Conservation (phyloP, 306 rosid genomes). For the Begonia fuchsioides region DNA sequence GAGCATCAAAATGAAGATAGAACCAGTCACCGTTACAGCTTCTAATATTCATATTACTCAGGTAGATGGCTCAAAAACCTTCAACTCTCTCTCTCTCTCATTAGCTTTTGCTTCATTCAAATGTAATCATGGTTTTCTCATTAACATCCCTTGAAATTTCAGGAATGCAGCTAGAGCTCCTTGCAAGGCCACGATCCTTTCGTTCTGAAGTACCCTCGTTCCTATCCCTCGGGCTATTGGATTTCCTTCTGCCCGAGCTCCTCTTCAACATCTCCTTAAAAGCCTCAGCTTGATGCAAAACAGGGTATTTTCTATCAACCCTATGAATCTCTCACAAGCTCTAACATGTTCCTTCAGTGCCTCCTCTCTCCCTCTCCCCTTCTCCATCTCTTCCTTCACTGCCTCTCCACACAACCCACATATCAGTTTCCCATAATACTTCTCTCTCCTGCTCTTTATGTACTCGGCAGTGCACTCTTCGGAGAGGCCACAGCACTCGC, state of each 20-base stretch:
- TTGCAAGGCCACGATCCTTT: conserved; percentile 7
- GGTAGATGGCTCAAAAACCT: too few relatives aligned
- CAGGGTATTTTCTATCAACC: conserved; percentile 32
- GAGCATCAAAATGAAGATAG: too few relatives aligned
- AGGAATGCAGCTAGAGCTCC: conserved; percentile 40
- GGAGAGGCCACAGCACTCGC: conserved; percentile 55
- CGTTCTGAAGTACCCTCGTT: neutral
- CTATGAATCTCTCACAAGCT: conserved; percentile 39
- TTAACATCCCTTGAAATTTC: conserved; percentile 3
- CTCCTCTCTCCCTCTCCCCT: conserved; percentile 27
- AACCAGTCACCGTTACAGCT: too few relatives aligned
- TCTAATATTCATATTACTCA: too few relatives aligned
- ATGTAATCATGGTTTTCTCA: too few relatives aligned
- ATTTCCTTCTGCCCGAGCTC: conserved; percentile 17
- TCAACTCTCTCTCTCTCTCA: too few relatives aligned
- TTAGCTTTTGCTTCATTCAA: too few relatives aligned
- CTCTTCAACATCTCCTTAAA: conserved; percentile 39
- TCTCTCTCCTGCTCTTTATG: conserved; percentile 16
- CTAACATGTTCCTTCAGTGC: conserved; percentile 33
- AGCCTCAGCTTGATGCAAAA: conserved; percentile 36
- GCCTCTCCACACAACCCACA: conserved; percentile 54
- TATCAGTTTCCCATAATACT: conserved; percentile 31
- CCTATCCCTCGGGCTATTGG: conserved; percentile 13
- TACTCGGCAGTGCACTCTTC: conserved; percentile 48
- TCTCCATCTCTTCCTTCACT: conserved; percentile 37